Evolutionary conservation across 2,329 filamentous ascomycete genomes (phyloP).

Genomic region (Alternaria brassicae): DNA sequence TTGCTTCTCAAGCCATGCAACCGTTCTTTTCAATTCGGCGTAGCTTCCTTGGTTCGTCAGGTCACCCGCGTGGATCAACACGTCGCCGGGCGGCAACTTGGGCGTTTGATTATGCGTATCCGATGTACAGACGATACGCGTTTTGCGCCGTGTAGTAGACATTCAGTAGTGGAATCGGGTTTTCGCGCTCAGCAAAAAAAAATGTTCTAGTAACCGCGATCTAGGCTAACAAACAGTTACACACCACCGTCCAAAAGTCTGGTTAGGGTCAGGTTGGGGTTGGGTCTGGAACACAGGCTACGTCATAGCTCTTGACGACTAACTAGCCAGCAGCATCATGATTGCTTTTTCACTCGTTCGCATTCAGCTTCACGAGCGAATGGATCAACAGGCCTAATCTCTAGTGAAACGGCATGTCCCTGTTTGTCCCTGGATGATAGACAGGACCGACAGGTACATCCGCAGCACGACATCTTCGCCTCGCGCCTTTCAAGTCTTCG

Average conservation of each 20-base stretch:
- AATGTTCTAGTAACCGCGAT: neutral
- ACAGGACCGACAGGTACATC: neutral
- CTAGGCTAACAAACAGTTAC: neutral
- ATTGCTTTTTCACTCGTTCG: neutral
- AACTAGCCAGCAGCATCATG: neutral
- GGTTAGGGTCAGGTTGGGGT: neutral
- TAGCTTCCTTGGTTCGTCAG: constrained; percentile 74
- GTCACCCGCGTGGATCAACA: constrained; percentile 79
- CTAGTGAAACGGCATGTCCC: neutral
- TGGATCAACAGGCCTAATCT: neutral
- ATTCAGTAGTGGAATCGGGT: neutral
- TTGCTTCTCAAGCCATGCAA: constrained; percentile 70
- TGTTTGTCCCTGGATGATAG: neutral
- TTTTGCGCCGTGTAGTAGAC: constrained; percentile 39
- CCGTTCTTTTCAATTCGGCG: constrained; percentile 64
- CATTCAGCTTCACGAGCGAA: neutral
- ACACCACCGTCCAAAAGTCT: neutral
- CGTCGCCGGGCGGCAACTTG: constrained; percentile 73
- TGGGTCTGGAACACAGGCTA: neutral
- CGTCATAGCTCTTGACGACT: neutral
- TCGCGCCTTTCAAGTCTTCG: neutral
- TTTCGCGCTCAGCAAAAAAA: neutral
- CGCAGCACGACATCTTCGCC: neutral
- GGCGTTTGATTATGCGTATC: constrained; percentile 75
- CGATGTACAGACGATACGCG: constrained; percentile 76